Base-by-base conservation (phyloP, 257 asterid genomes). In the Solanum ossicruentum region DNA sequence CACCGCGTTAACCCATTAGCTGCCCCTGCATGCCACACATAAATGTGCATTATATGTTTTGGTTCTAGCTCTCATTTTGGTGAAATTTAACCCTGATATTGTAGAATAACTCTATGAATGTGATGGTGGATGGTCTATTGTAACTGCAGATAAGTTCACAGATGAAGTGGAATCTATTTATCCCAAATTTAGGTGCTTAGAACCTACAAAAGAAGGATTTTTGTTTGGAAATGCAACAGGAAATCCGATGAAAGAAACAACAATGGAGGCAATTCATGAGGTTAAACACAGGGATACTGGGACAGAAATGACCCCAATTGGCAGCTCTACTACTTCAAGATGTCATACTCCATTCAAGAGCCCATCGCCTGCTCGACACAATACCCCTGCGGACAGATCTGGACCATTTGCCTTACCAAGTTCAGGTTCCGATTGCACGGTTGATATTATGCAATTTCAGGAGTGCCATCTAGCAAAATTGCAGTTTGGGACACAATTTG, bases 251-350 rank as follows among this genome's bases (percentile, higher is more conserved):
- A 84, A 85, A 36, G 87, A 85, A 49, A 82, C 93, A 83, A 49
- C 86, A 12, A 5, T 85, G 67, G 93, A 89, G 61, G 85, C 85
- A 13, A 45, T 85, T 54, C 87, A 85, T 57, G 93, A 89, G 84
- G 90, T 92, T 79, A 84, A 90, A 21, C 98, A 90, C 85, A 92
- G 97, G 87, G 98, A 97, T 81, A 85, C 92, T 54, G 99, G 99
- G 83, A 97, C 99, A 63, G 98, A 95, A 84, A 97, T 97, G 99
- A 95, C 98, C 28, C 99, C 99, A 56, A 90, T 97, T 0, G 99
- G 95, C 56, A 97, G 98, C 89, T 92, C 96, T 58, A 93, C 95
- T 54, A 95, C 98, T 41, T 95, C 99, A 84, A 91, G 98, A 89
- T 97, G 99, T 86, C 98, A 94, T 3, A 97, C 98, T 39, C 98